Conservation (phyloP, 1,139 yeast genomes). For the Geotrichum reessii region DNA sequence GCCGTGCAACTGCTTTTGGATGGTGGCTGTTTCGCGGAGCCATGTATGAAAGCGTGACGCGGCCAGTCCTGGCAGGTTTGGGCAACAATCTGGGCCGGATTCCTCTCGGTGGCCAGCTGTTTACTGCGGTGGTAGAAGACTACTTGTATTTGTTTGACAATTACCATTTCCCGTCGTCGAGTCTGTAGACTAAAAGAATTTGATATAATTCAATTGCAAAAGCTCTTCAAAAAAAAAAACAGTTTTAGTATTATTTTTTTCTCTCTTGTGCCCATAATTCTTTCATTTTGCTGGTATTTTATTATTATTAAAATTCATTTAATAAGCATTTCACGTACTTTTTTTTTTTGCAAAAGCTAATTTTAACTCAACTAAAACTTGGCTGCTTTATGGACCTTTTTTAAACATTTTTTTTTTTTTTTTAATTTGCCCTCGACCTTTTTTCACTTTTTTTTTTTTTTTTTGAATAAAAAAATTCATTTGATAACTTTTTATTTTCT, state of each 20-base stretch:
- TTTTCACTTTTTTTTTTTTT: background rate
- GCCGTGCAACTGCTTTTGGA: constrained; percentile 32
- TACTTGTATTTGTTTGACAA: constrained; percentile 39
- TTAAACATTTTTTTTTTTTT: background rate
- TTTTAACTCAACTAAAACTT: background rate
- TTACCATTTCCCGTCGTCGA: constrained; percentile 32
- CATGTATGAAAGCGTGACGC: constrained; percentile 35
- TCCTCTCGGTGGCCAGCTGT: constrained; percentile 29
- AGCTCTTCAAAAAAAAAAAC: background rate
- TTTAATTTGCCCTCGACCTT: background rate
- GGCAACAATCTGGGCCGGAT: constrained; percentile 27
- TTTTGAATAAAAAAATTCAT: background rate
- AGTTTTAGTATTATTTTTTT: background rate
- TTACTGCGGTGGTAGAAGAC: constrained; percentile 36
- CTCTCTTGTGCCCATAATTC: background rate
- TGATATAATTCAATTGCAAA: background rate
- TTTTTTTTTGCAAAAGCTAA: background rate
- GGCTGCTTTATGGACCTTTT: background rate
- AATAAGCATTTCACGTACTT: too few relatives aligned
- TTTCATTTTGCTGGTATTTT: too few relatives aligned
- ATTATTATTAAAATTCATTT: too few relatives aligned
- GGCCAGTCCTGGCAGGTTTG: constrained; percentile 30
- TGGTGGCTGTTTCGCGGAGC: constrained; percentile 42
- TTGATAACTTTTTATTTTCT: background rate
- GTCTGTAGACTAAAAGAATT: background rate